phyloP scores from a whole-genome alignment of 2,329 filamentous ascomycete genomes.

The Neofusicoccum parvum region DNA sequence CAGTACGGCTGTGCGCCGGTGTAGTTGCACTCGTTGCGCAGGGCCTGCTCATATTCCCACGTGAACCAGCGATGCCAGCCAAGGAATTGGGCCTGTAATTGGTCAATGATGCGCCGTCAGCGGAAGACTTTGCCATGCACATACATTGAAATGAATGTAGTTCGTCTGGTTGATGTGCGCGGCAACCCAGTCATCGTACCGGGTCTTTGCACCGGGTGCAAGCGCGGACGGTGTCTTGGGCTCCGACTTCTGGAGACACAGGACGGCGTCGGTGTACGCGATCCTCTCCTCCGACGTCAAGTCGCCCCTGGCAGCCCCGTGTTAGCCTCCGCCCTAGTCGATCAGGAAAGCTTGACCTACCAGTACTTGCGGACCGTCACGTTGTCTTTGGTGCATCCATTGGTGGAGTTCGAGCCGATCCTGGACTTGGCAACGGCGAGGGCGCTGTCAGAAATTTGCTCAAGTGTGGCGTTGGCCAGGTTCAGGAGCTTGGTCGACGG shows the following conservation, averaged over 20 bases:
- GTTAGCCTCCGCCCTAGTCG: not conserved
- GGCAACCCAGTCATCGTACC: conserved; percentile 41
- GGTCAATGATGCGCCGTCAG: not conserved
- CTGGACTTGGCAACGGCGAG: conserved; percentile 11
- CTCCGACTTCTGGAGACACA: conserved; percentile 35
- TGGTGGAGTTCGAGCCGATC: not conserved
- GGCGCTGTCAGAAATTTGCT: conserved; percentile 8
- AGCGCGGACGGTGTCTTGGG: conserved; percentile 33
- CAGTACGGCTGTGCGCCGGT: conserved; percentile 47
- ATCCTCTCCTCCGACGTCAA: conserved; percentile 30
- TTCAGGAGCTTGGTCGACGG: not conserved
- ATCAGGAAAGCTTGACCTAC: not conserved
- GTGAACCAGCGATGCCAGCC: conserved; percentile 48
- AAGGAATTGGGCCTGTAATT: conserved; percentile 35
- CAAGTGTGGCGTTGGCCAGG: conserved; percentile 4
- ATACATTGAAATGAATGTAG: conserved; percentile 37
- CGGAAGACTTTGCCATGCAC: not conserved
- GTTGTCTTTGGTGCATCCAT: conserved; percentile 4
- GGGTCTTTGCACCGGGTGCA: conserved; percentile 36
- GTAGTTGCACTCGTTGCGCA: conserved; percentile 48
- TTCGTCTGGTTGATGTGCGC: conserved; percentile 39
- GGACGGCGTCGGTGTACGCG: conserved; percentile 38
- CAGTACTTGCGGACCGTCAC: conserved; percentile 9
- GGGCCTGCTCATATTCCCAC: conserved; percentile 45
- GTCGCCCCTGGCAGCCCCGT: not conserved